phyloP scores from a whole-genome alignment of 139 green algal species.

The Tetradesmus obliquus region DNA sequence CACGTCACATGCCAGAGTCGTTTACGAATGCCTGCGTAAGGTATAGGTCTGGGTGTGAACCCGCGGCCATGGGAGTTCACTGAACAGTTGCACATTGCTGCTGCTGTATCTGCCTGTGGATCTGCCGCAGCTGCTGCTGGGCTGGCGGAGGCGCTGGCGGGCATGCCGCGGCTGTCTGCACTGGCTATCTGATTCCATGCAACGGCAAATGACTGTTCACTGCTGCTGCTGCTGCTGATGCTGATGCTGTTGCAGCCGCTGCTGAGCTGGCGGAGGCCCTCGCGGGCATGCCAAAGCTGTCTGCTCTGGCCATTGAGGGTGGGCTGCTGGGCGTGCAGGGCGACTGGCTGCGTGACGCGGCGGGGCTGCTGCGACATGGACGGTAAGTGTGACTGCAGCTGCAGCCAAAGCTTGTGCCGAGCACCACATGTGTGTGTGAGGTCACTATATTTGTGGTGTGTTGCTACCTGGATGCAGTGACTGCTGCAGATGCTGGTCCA shows the following conservation, averaged over 20 bases:
- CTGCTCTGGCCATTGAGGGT: conserved; percentile 35
- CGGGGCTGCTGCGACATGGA: conserved; percentile 19
- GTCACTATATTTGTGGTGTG: not conserved
- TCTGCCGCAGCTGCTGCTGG: not conserved
- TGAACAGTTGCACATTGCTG: no score
- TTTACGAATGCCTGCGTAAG: no score
- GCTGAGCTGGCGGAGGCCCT: conserved; percentile 38
- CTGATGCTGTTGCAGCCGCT: conserved; percentile 13
- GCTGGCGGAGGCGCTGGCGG: not conserved
- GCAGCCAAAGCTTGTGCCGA: no score
- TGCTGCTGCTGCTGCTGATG: no score
- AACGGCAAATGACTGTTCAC: no score
- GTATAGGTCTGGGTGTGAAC: no score
- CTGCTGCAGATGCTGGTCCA: no score
- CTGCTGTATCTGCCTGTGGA: no score
- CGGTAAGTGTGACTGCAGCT: not conserved
- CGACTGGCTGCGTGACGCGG: conserved; percentile 27
- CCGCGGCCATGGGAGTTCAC: no score
- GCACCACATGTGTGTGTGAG: not conserved
- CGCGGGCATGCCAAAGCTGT: conserved; percentile 13
- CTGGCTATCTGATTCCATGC: not conserved
- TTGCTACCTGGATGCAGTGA: not conserved
- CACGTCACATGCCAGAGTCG: no score
- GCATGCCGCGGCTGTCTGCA: conserved; percentile 14
- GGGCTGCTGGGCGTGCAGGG: conserved; percentile 27